phyloP scores from a whole-genome alignment of 257 asterid genomes.

The Rauvolfia tetraphylla region DNA sequence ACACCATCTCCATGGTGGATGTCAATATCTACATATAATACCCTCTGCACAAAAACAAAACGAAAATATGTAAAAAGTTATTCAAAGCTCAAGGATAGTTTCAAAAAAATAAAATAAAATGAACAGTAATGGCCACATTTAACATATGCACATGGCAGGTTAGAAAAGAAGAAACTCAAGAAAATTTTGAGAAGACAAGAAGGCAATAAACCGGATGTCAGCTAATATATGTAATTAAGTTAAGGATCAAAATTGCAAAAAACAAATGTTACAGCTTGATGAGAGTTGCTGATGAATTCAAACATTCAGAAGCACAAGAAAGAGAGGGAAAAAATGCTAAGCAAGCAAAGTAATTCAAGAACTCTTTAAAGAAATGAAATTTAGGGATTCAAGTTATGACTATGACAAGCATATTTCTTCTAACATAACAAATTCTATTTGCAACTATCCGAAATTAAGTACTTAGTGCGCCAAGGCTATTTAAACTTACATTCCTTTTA shows the following conservation, averaged over 20 bases:
- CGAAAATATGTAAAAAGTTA: conserved; percentile 23
- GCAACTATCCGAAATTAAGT: neutral
- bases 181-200: neutral
- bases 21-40: conserved; percentile 55
- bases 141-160: neutral
- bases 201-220: neutral
- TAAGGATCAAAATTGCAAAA: neutral
- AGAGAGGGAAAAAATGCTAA: neutral
- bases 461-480: neutral
- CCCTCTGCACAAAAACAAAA: conserved; percentile 43
- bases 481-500: neutral
- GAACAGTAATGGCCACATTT: neutral
- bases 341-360: neutral
- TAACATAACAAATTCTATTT: neutral
- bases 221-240: neutral
- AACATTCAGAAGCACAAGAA: neutral
- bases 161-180: neutral
- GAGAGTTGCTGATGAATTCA: neutral
- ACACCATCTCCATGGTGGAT: conserved; percentile 73
- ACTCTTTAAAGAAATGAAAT: neutral
- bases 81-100: neutral
- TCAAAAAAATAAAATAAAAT: neutral
- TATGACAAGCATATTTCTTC: neutral
- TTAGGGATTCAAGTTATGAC: neutral
- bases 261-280: neutral